Evolutionary conservation across 2,329 filamentous ascomycete species (phyloP).

Genomic region (Orbilia ellipsospora): DNA sequence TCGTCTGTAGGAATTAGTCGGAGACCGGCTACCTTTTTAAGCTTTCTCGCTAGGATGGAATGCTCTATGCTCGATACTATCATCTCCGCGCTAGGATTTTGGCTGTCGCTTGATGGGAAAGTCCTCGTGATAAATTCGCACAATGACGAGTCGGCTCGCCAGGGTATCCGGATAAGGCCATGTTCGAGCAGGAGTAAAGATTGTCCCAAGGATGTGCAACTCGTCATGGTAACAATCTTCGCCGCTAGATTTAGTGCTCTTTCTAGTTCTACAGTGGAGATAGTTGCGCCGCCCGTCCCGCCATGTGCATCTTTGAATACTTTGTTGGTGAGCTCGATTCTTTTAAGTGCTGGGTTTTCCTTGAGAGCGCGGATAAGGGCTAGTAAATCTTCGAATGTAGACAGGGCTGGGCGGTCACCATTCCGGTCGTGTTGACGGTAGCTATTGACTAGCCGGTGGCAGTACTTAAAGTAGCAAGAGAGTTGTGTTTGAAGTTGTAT

Average conservation of each 20-base stretch:
- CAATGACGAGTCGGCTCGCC: constrained; percentile 56
- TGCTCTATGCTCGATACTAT: constrained; percentile 53
- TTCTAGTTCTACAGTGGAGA: constrained; percentile 52
- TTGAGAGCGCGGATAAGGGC: constrained; percentile 56
- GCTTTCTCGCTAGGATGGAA: constrained; percentile 56
- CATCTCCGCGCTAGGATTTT: constrained; percentile 36
- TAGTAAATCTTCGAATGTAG: constrained; percentile 57
- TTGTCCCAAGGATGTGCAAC: constrained; percentile 54
- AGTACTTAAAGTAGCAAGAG: constrained; percentile 56
- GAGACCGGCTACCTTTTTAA: constrained; percentile 58
- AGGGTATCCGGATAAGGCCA: constrained; percentile 54
- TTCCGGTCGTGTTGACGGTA: constrained; percentile 46
- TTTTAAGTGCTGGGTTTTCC: constrained; percentile 44
- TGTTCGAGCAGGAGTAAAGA: constrained; percentile 56
- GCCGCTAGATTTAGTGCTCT: constrained; percentile 57
- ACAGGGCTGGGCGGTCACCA: constrained; percentile 46
- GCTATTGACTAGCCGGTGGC: constrained; percentile 37
- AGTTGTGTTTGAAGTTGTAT: constrained; percentile 48
- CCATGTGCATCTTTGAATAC: constrained; percentile 34
- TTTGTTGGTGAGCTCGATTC: constrained; percentile 46
- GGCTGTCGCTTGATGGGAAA: constrained; percentile 56
- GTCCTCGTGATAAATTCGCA: constrained; percentile 52
- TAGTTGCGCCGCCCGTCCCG: neutral
- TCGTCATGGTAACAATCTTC: constrained; percentile 58
- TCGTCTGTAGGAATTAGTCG: constrained; percentile 59